These are phyloP conservation scores for Rhodotorula diobovata DNA, from an alignment of 768 basidiomycete species.

Conservation along the genomic window DNA sequence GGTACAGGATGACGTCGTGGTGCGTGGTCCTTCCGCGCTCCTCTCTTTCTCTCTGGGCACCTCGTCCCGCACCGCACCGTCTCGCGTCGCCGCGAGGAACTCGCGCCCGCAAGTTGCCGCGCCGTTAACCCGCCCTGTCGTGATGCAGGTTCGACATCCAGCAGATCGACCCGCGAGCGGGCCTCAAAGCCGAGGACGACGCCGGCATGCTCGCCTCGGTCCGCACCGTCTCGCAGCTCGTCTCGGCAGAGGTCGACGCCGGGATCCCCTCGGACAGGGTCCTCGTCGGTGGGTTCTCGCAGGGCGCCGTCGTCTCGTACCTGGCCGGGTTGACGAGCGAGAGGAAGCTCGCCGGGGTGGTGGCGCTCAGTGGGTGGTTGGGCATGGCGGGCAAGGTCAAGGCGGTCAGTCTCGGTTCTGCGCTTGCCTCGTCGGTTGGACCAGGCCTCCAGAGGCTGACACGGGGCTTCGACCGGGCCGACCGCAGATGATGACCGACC, in stretches of 20 bases:
- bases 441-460: not conserved
- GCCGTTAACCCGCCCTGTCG: no score
- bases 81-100: no score
- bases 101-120: no score
- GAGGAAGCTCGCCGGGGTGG: constrained; percentile 27
- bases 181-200: constrained; percentile 60
- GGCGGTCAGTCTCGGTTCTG: constrained; percentile 51
- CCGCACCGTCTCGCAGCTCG: constrained; percentile 60
- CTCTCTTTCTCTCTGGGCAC: not conserved
- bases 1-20: constrained; percentile 74
- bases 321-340: constrained; percentile 26
- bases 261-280: constrained; percentile 57
- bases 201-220: constrained; percentile 66
- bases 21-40: constrained; percentile 39
- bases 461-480: not conserved
- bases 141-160: constrained; percentile 23
- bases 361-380: constrained; percentile 46
- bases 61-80: not conserved
- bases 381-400: constrained; percentile 57
- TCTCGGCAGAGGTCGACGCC: constrained; percentile 67
- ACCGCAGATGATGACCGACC: constrained; percentile 60
- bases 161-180: not conserved
- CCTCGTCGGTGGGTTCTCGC: constrained; percentile 32
- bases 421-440: not conserved
- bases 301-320: constrained; percentile 27